Evolutionary conservation across 352 stramenopile species (phyloP), one percentile per base, ranked within the genome.

Genomic region (Aphanomyces cochlioides): DNA sequence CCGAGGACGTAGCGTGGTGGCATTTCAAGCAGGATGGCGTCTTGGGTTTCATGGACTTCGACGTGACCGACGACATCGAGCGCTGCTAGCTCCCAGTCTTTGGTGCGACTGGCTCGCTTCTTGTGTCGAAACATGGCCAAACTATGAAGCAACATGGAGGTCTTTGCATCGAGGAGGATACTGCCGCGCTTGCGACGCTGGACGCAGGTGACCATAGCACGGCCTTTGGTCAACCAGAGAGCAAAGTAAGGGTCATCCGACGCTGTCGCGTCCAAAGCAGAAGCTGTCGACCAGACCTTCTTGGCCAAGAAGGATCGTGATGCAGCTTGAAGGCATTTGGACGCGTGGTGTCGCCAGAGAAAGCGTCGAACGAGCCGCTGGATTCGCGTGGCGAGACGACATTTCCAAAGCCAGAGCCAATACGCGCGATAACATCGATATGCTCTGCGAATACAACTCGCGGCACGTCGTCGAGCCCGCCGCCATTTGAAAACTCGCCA

Each of bases 31-130:
- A 54, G 15, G 6, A 67, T 17, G 7, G 59, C 21, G 10, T 17
- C 38, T 0, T 8, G 5, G 4, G 38, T 56, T 34, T 67, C 59
- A 34, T 15, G 7, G 37, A 67, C 38, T 38, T 56, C 59, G 15
- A 67, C 39, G 4, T 67, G 59, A n/a, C 40, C 37, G 17, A 38
- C 13, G 39, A 67, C 19, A 28, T 67, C 59, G 41, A 67, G 59
- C 5, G 39, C 59, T 4, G 59, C 59, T 7, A 67, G 41, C 19
- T 53, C 59, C 39, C 40, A 56, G 41, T 67, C 59, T 7, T 28
- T 17, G 5, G 13, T 39, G 5, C 54, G 54, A 12, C 10, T 50
- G 1, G 43, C 10, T 28, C 28, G 28, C 28, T 28, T 28, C 17
- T 50, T 50, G 1, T 50, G 43, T 21, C 19, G 19, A 56, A 67